phyloP scores from a whole-genome alignment of 208 protist species.

The Acanthamoeba lenticulata region DNA sequence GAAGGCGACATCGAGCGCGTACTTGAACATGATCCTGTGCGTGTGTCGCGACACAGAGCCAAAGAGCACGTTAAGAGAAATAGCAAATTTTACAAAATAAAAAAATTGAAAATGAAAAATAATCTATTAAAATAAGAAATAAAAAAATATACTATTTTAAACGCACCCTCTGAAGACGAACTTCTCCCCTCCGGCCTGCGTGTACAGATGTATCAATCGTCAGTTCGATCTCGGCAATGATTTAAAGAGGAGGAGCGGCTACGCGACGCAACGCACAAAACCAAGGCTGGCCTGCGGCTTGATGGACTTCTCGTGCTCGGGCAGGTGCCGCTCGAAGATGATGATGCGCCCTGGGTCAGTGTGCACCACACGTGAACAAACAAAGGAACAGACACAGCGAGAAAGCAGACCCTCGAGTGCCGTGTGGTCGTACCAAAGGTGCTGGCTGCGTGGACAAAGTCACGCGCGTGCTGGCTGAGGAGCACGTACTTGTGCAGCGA shows the following conservation, averaged over 20 bases:
- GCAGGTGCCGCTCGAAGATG: conserved; percentile 27
- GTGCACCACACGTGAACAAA: not conserved
- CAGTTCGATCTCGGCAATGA: too few relatives aligned
- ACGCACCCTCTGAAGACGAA: conserved; percentile 41
- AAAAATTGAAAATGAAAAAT: too few relatives aligned
- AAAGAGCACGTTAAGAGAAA: too few relatives aligned
- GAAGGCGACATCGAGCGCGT: conserved; percentile 8
- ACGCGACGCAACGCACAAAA: not conserved
- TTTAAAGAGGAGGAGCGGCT: too few relatives aligned
- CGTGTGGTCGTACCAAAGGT: not conserved
- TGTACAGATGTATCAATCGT: too few relatives aligned
- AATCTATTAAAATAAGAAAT: not conserved
- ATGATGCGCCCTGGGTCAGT: conserved; percentile 7
- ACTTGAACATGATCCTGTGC: conserved; percentile 52
- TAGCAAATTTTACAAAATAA: too few relatives aligned
- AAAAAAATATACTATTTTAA: not conserved
- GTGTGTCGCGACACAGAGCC: too few relatives aligned
- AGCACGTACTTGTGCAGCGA: conserved; percentile 19
- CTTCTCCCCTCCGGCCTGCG: conserved; percentile 44
- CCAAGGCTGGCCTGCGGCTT: conserved; percentile 6
- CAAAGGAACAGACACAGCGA: not conserved
- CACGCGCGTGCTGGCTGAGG: conserved; percentile 1
- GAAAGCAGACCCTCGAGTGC: not conserved
- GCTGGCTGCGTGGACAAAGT: conserved; percentile 38
- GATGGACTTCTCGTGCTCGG: conserved; percentile 1